Conservation (phyloP, 2,329 filamentous ascomycete genomes). For the Paramyrothecium sp. region DNA sequence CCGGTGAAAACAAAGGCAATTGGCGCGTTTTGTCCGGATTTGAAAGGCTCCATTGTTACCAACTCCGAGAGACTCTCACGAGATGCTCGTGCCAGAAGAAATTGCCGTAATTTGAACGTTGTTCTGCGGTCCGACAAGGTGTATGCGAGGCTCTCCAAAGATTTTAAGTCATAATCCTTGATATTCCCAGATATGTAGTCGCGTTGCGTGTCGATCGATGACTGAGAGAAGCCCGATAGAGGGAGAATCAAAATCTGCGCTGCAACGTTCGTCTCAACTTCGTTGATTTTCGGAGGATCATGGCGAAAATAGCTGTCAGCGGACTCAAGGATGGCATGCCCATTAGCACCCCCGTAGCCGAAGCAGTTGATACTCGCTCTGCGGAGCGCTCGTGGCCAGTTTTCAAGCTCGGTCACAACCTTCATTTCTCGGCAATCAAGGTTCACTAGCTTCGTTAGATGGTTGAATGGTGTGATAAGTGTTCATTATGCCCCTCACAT, state of each 20-base stretch:
- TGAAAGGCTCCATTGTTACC: not conserved
- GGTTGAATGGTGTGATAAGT: not conserved
- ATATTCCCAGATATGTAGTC: not conserved
- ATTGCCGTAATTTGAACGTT: not conserved
- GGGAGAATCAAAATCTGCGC: not conserved
- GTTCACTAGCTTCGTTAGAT: slow-evolving; percentile 12
- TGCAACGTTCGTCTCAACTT: not conserved
- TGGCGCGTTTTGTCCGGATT: not conserved
- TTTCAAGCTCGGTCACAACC: slow-evolving; percentile 14
- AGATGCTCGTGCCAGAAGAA: not conserved
- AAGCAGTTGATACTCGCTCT: slow-evolving; percentile 29
- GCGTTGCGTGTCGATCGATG: not conserved
- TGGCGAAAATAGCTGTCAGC: not conserved
- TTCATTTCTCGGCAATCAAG: slow-evolving; percentile 20
- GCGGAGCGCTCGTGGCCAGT: slow-evolving; percentile 19
- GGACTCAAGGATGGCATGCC: slow-evolving; percentile 36
- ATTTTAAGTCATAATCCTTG: not conserved
- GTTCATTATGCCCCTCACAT: slow-evolving; percentile 8
- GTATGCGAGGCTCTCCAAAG: not conserved
- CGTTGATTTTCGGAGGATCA: not conserved
- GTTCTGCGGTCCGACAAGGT: not conserved
- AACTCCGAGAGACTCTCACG: not conserved
- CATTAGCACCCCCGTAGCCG: slow-evolving; percentile 46
- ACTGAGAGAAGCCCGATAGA: not conserved
- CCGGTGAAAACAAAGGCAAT: slow-evolving; percentile 19